These are phyloP conservation scores for Cerioporus squamosus DNA, from an alignment of 1,284 basidiomycete species.

Conservation along the genomic window DNA sequence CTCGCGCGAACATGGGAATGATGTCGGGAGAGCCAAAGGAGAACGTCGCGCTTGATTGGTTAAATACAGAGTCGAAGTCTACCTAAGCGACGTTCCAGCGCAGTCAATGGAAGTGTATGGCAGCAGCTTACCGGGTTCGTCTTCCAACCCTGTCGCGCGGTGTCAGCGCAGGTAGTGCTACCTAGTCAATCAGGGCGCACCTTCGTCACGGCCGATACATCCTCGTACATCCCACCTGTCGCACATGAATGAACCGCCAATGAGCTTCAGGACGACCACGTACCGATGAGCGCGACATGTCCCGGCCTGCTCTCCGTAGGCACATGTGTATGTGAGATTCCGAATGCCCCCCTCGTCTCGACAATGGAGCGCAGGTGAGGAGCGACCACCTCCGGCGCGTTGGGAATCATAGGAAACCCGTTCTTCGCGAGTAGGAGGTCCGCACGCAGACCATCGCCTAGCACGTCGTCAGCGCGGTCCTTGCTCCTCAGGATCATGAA, in stretches of 20 bases:
- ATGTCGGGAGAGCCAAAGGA: conserved; percentile 92
- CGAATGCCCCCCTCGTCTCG: conserved; percentile 75
- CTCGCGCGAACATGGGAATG: conserved; percentile 85
- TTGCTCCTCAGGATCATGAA: no score
- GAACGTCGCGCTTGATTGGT: conserved; percentile 80
- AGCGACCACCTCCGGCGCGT: conserved; percentile 68
- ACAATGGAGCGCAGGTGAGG: conserved; percentile 76
- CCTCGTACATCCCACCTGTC: conserved; percentile 88
- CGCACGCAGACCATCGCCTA: conserved; percentile 84
- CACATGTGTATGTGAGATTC: conserved; percentile 86
- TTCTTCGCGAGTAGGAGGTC: conserved; percentile 78
- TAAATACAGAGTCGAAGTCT: conserved; percentile 90
- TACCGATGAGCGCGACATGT: conserved; percentile 88
- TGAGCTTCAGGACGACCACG: conserved; percentile 15
- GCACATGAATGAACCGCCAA: background rate
- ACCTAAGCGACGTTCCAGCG: conserved; percentile 48
- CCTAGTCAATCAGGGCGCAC: conserved; percentile 39
- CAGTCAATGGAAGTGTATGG: background rate
- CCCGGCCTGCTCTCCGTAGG: conserved; percentile 91
- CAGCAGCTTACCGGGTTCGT: conserved; percentile 74
- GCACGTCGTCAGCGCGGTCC: background rate
- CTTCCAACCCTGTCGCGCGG: conserved; percentile 75
- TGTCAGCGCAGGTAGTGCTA: conserved; percentile 3
- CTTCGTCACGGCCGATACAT: conserved; percentile 89
- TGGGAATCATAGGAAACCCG: conserved; percentile 56